A percentile compares a stretch with the other conserved stretches of the same genome.
These are phyloP conservation scores for Massarina eburnea DNA, from an alignment of 2,329 filamentous ascomycete species.

Conservation along the genomic window DNA sequence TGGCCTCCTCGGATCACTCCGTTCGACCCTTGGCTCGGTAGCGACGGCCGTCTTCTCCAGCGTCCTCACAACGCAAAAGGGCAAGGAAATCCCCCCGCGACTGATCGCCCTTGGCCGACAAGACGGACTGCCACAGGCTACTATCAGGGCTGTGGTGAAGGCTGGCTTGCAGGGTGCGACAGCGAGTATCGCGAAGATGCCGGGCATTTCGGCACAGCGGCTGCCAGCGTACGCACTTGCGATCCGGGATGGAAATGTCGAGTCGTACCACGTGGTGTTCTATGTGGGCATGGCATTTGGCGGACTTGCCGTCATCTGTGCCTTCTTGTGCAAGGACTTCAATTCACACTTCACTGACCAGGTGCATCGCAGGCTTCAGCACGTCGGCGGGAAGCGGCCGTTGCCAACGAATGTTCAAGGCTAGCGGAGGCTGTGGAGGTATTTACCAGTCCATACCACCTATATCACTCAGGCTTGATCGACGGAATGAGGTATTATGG, in stretches of 20 bases:
- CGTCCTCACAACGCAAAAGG: constrained; percentile 13
- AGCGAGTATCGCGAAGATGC: constrained; percentile 14
- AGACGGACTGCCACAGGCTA: constrained; percentile 8
- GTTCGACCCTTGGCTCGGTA: constrained; percentile 15
- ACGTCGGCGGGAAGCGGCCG: too few relatives aligned
- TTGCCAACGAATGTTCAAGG: constrained; percentile 6
- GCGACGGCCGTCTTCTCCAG: constrained; percentile 18
- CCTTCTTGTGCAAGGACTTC: constrained; percentile 16
- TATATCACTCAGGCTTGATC: neutral
- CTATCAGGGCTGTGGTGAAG: constrained; percentile 11
- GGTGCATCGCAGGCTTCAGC: constrained; percentile 14
- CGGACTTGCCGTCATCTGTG: constrained; percentile 17
- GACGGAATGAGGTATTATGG: neutral
- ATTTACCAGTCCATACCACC: too few relatives aligned
- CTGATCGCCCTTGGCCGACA: constrained; percentile 5
- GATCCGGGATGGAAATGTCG: constrained; percentile 16
- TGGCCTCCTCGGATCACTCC: constrained; percentile 16
- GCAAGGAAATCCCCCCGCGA: constrained; percentile 1
- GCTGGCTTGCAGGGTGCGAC: constrained; percentile 10
- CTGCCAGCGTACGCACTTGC: constrained; percentile 10
- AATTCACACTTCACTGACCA: constrained; percentile 16
- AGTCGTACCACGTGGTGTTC: constrained; percentile 19
- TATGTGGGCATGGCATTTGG: constrained; percentile 19
- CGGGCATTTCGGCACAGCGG: constrained; percentile 9
- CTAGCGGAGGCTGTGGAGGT: neutral